Evolutionary conservation across 192 early-diverging fungal species (phyloP).

Genomic region (Podila clonocystis): DNA sequence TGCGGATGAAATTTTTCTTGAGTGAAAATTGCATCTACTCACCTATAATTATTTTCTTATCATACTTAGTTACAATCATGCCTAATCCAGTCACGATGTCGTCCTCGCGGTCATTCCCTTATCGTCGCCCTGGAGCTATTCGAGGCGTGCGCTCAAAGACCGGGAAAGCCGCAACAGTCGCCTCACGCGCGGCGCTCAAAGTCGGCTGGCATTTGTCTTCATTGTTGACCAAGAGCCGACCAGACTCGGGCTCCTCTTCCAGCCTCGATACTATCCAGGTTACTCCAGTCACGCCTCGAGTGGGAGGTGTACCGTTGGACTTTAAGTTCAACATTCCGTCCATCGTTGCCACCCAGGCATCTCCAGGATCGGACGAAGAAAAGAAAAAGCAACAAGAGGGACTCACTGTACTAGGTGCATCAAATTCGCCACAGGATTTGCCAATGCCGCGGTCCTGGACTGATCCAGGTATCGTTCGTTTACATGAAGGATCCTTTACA

Average conservation of each 20-base stretch:
- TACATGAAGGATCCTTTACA: too few species aligned
- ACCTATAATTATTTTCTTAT: neutral
- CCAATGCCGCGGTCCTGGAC: too few species aligned
- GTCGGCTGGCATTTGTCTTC: slow-evolving; percentile 21
- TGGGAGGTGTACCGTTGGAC: neutral
- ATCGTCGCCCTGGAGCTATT: slow-evolving; percentile 7
- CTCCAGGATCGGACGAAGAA: neutral
- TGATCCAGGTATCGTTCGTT: too few species aligned
- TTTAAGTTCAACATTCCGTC: slow-evolving; percentile 21
- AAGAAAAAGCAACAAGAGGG: neutral
- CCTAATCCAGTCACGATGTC: slow-evolving; percentile 11
- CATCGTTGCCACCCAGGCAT: slow-evolving; percentile 4
- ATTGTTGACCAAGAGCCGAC: slow-evolving; percentile 5
- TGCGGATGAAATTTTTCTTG: too few species aligned
- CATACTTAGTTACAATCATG: slow-evolving; percentile 22
- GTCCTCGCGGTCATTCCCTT: slow-evolving; percentile 19
- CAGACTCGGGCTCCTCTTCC: slow-evolving; percentile 20
- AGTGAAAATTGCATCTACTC: neutral
- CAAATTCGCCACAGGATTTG: too few species aligned
- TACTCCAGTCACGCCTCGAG: slow-evolving; percentile 11
- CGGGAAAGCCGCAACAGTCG: slow-evolving; percentile 4
- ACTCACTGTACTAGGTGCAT: neutral
- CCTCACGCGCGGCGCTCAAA: slow-evolving; percentile 9
- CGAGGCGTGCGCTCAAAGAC: slow-evolving; percentile 11
- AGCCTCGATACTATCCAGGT: slow-evolving; percentile 21